A percentile compares a stretch with the other conserved stretches of the same genome.
Conservation (phyloP, 1,139 yeast genomes). For the Nakaseomyces nivariensis region DNA sequence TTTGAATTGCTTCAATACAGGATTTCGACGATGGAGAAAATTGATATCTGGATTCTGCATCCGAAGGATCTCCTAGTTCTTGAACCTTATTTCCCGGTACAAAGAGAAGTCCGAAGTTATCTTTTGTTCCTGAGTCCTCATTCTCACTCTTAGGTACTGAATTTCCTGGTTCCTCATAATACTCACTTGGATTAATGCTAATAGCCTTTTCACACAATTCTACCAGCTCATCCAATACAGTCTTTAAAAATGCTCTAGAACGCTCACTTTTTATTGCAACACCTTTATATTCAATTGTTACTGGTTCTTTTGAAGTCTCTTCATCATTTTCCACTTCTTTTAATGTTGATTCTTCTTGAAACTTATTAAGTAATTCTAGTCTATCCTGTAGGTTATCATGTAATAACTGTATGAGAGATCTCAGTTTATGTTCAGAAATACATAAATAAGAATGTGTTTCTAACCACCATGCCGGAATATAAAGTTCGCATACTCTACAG, state of each 20-base stretch:
- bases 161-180: conserved; percentile 9
- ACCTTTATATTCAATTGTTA: conserved; percentile 48
- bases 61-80: background rate
- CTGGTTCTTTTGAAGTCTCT: conserved; percentile 4
- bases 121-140: conserved; percentile 4
- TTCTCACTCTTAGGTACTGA: conserved; percentile 11
- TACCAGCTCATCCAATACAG: conserved; percentile 29
- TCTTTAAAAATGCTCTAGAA: conserved; percentile 10
- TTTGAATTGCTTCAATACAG: conserved; percentile 47
- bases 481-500: conserved; percentile 86
- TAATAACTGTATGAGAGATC: conserved; percentile 63
- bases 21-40: conserved; percentile 67
- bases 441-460: conserved; percentile 89
- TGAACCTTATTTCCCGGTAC: background rate
- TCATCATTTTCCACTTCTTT: conserved; percentile 5
- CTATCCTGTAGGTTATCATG: conserved; percentile 79
- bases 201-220: conserved; percentile 74
- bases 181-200: conserved; percentile 48
- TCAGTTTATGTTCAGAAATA: conserved; percentile 72
- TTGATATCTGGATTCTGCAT: conserved; percentile 21
- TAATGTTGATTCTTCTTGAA: conserved; percentile 7
- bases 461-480: conserved; percentile 94
- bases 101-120: background rate
- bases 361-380: conserved; percentile 13
- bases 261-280: conserved; percentile 27